Evolutionary conservation across 2,329 filamentous ascomycete species (phyloP).

Genomic region (Teratosphaeria zuluensis): DNA sequence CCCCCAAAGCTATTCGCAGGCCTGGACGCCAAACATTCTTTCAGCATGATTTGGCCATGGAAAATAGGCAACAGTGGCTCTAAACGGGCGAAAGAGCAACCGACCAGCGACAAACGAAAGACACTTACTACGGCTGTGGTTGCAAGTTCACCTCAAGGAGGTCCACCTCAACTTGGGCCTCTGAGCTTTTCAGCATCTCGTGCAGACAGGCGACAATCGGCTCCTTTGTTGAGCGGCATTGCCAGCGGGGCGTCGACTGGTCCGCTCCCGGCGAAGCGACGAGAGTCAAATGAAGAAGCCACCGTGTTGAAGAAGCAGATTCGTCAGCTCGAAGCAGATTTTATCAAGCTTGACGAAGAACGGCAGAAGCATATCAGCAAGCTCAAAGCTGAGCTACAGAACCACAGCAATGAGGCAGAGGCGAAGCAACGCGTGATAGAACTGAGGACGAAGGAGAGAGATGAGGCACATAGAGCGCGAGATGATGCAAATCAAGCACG

Average conservation of each 20-base stretch:
- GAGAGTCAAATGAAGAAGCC: neutral
- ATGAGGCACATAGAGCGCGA: neutral
- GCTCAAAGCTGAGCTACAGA: neutral
- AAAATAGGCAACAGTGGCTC: neutral
- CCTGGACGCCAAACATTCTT: neutral
- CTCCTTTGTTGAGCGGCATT: neutral
- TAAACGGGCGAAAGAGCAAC: neutral
- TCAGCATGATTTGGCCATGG: neutral
- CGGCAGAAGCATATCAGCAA: slow-evolving; percentile 45
- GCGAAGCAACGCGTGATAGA: neutral
- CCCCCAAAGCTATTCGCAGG: neutral
- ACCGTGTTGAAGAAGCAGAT: neutral
- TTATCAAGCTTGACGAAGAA: slow-evolving; percentile 27
- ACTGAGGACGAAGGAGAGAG: neutral
- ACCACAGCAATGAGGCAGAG: neutral
- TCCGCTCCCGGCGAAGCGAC: neutral
- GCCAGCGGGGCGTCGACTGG: neutral
- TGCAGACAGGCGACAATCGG: neutral
- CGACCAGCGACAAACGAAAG: neutral
- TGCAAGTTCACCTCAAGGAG: neutral
- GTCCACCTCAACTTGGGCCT: neutral
- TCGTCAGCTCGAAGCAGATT: neutral
- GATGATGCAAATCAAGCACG: neutral
- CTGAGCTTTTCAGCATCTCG: neutral
- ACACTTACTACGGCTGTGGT: neutral